Percentiles rank a stretch among this genome's conserved stretches.
Conservation (phyloP, 768 basidiomycete species). For the Phanerochaete sordida region DNA sequence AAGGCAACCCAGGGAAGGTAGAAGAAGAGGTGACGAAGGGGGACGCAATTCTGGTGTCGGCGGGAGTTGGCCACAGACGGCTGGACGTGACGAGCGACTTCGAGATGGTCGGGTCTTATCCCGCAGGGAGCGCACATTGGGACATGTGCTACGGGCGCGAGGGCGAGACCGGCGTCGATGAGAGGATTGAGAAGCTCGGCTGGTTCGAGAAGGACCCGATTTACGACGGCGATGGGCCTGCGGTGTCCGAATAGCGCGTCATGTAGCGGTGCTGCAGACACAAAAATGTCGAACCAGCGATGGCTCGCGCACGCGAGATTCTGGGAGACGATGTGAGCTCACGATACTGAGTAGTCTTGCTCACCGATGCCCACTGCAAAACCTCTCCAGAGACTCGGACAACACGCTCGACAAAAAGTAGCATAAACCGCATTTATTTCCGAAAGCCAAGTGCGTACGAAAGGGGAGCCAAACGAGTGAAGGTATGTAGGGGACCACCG, state of each 20-base stretch:
- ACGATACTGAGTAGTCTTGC: too few relatives aligned
- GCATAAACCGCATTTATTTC: background rate
- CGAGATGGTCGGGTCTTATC: slow-evolving; percentile 41
- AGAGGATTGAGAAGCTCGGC: slow-evolving; percentile 26
- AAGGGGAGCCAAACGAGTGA: background rate
- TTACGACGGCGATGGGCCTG: slow-evolving; percentile 36
- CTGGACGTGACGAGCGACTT: slow-evolving; percentile 30
- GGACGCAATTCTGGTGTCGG: slow-evolving; percentile 39
- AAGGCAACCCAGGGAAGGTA: slow-evolving; percentile 30
- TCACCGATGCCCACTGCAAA: too few relatives aligned
- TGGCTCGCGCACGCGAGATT: too few relatives aligned
- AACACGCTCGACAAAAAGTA: too few relatives aligned
- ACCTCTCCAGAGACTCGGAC: too few relatives aligned
- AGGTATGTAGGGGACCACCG: slow-evolving; percentile 58
- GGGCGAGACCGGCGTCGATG: slow-evolving; percentile 25
- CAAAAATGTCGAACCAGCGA: too few relatives aligned
- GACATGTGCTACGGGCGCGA: slow-evolving; percentile 38
- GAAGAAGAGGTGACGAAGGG: slow-evolving; percentile 30
- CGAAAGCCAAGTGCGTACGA: background rate
- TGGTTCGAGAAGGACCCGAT: slow-evolving; percentile 40
- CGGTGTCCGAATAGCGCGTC: slow-evolving; percentile 17
- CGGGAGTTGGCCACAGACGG: slow-evolving; percentile 37
- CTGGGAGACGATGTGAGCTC: too few relatives aligned
- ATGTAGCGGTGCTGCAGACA: too few relatives aligned
- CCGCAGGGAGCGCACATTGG: slow-evolving; percentile 30